Evolutionary conservation across 1,284 basidiomycete genomes (phyloP).

Genomic region (Cutaneotrichosporon sp.): DNA sequence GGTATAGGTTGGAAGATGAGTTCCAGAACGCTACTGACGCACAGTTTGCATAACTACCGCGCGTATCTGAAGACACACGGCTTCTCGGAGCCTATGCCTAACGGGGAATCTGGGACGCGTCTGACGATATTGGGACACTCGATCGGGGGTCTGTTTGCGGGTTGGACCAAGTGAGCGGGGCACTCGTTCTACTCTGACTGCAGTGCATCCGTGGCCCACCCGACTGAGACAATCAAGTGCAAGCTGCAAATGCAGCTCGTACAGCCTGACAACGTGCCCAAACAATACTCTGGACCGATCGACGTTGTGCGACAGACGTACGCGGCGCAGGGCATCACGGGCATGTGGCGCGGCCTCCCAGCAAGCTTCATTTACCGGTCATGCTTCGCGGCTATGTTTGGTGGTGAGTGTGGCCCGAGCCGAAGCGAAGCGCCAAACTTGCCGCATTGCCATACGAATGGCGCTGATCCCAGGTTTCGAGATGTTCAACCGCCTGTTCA

Average conservation of each 20-base stretch:
- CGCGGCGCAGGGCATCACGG: conserved; percentile 34
- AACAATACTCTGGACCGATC: conserved; percentile 38
- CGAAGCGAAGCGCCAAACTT: no score
- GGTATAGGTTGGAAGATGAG: background rate
- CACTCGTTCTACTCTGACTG: conserved; percentile 3
- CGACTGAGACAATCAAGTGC: conserved; percentile 48
- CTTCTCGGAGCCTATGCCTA: conserved; percentile 29
- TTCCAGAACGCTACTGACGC: background rate
- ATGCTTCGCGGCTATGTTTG: conserved; percentile 48
- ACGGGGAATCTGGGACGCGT: conserved; percentile 14
- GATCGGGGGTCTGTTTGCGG: conserved; percentile 45
- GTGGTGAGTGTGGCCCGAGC: conserved; percentile 28
- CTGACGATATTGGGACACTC: conserved; percentile 43
- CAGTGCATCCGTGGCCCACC: conserved; percentile 47
- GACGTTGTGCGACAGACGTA: conserved; percentile 47
- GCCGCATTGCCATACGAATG: background rate
- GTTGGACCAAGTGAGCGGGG: conserved; percentile 46
- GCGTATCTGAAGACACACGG: conserved; percentile 36
- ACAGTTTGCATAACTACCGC: conserved; percentile 48
- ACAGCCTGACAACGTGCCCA: conserved; percentile 31
- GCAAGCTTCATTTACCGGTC: conserved; percentile 46
- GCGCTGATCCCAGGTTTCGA: conserved; percentile 40
- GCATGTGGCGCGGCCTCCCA: conserved; percentile 46
- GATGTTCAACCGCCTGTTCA: conserved; percentile 46
- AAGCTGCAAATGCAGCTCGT: conserved; percentile 46